phyloP scores from a whole-genome alignment of 2,329 filamentous ascomycete species.

The Neofusicoccum kwambonambiense region DNA sequence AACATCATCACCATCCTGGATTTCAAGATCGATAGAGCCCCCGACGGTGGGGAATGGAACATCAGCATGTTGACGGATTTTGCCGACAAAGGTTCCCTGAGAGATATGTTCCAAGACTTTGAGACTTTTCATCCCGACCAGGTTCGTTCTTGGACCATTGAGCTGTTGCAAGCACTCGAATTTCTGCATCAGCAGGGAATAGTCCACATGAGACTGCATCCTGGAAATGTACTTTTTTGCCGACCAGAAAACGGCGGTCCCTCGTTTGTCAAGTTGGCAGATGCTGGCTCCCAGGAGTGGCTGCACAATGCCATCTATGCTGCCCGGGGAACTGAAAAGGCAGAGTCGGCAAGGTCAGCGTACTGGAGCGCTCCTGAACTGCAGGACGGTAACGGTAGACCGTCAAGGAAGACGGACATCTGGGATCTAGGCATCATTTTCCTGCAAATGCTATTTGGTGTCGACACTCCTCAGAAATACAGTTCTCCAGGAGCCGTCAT shows the following conservation, averaged over 20 bases:
- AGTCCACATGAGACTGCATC: constrained; percentile 78
- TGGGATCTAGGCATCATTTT: constrained; percentile 95
- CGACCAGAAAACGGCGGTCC: constrained; percentile 67
- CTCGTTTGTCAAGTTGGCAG: constrained; percentile 68
- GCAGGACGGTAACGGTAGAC: constrained; percentile 51
- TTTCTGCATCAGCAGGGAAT: constrained; percentile 84
- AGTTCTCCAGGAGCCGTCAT: constrained; percentile 74
- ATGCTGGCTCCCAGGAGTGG: constrained; percentile 68
- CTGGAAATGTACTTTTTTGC: constrained; percentile 75
- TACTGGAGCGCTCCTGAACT: constrained; percentile 85
- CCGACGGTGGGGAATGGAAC: constrained; percentile 56
- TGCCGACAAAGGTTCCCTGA: constrained; percentile 78
- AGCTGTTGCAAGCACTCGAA: constrained; percentile 83
- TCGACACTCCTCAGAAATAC: constrained; percentile 72
- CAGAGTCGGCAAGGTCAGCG: constrained; percentile 67
- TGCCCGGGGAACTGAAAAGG: constrained; percentile 50
- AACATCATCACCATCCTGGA: constrained; percentile 79
- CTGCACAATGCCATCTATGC: constrained; percentile 62
- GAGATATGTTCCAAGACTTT: constrained; percentile 77
- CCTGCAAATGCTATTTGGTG: constrained; percentile 89
- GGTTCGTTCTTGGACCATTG: constrained; percentile 85
- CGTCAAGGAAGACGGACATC: constrained; percentile 77
- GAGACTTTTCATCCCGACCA: constrained; percentile 71
- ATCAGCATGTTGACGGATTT: constrained; percentile 74
- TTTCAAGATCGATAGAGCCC: constrained; percentile 67